Evolutionary conservation across 1,139 yeast species (phyloP), one percentile per base, ranked within the genome.

Genomic region (Hansenula sp.): DNA sequence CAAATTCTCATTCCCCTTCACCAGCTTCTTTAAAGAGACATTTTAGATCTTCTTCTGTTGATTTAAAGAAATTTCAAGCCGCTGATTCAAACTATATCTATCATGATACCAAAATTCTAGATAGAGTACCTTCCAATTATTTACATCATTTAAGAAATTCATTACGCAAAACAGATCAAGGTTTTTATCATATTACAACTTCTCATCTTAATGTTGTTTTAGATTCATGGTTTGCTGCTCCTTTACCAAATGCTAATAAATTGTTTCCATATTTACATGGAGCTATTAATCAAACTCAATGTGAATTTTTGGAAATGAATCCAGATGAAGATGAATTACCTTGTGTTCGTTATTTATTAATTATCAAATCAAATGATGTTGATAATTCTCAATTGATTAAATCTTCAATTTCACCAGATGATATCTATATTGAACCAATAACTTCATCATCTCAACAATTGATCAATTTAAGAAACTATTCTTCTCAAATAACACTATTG

Each of bases 241-340:
- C 35, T 12, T 18, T 33, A 17, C 35, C 35, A 17, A 33, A 33
- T 25, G 29, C 18, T 11, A 17, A 22, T 6, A 17, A 20, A 17
- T 13, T 33, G 10, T 33, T 33, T 11, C 35, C 35, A 4, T 33
- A 33, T 18, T 17, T 33, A 11, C 35, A 33, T 25, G 35, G 35
- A 18, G 35, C 35, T 33, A 25, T 33, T 7, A 25, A 19, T 33
- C 18, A 33, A 25, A 10, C 17, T 18, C 35, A 33, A 25, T 33
- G 35, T 19, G 29, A 33, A 6, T 33, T 33, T 8, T n/a, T 33
- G 3, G 24, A 25, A 13, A 25, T 33, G 35, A 13, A 33, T 32
- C 20, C 29, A 16, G 20, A 24, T 2, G n/a, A 4, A 2, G 13
- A 25, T 13, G 26, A 14, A 8, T 17, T 21, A 4, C 35, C 35